Evolutionary conservation across 345 rosid species (phyloP).

Genomic region (Lumnitzera littorea): DNA sequence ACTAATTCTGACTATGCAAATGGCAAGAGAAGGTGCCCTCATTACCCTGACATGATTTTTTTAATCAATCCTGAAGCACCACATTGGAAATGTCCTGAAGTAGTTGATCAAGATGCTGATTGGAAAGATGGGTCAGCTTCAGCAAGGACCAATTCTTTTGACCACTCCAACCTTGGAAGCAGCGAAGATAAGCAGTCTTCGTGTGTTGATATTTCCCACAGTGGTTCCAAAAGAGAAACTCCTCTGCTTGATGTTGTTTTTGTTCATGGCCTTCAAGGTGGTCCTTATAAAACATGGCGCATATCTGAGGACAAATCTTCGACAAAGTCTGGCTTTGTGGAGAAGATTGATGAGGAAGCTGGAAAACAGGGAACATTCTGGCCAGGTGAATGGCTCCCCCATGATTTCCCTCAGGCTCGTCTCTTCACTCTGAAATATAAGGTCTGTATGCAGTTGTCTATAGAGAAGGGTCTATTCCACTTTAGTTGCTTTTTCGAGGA

Average conservation of each 20-base stretch:
- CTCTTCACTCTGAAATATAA: constrained; percentile 84
- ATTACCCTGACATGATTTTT: constrained; percentile 64
- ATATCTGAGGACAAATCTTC: constrained; percentile 81
- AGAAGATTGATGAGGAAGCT: constrained; percentile 97
- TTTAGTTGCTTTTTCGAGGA: constrained; percentile 1
- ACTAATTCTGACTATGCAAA: constrained; percentile 24
- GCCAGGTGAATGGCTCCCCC: constrained; percentile 97
- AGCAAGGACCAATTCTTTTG: constrained; percentile 21
- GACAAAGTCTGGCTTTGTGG: constrained; percentile 90
- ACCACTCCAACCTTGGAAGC: constrained; percentile 14
- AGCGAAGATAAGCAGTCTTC: constrained; percentile 18
- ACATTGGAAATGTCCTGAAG: constrained; percentile 70
- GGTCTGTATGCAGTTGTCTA: constrained; percentile 37
- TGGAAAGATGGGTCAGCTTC: constrained; percentile 17
- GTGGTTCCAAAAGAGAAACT: constrained; percentile 24
- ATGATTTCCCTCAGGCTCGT: constrained; percentile 82
- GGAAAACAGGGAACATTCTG: constrained; percentile 95
- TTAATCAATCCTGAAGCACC: constrained; percentile 77
- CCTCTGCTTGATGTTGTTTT: constrained; percentile 81
- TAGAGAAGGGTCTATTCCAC: neutral
- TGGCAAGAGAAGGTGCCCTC: constrained; percentile 44
- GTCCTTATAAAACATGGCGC: constrained; percentile 93
- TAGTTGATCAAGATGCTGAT: constrained; percentile 20
- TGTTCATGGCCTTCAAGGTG: constrained; percentile 95
- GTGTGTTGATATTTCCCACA: constrained; percentile 23